These are phyloP conservation scores for Triticum timopheevii DNA, from an alignment of 176 grass and related monocot species.

Conservation along the genomic window DNA sequence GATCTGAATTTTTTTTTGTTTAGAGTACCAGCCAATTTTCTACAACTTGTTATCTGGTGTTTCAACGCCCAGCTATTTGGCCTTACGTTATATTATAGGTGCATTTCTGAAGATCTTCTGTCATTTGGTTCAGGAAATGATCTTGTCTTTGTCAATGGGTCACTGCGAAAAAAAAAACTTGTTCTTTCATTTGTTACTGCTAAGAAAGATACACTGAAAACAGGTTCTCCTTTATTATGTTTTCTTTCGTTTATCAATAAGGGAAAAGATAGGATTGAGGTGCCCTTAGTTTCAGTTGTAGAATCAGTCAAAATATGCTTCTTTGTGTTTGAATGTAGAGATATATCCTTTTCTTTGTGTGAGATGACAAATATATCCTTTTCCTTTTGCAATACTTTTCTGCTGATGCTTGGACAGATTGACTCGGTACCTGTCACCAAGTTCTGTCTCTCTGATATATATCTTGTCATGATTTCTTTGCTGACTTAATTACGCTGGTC, in stretches of 20 bases:
- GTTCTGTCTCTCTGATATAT: neutral
- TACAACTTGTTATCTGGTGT: neutral
- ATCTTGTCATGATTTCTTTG: neutral
- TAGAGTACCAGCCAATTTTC: neutral
- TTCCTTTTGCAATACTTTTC: neutral
- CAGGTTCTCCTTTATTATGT: too few relatives aligned
- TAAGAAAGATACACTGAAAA: neutral
- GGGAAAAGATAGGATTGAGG: neutral
- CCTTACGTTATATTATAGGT: neutral
- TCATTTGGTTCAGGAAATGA: neutral
- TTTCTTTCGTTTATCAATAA: neutral
- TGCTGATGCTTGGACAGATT: neutral
- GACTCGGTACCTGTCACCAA: neutral
- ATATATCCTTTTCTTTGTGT: neutral
- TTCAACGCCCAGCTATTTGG: neutral
- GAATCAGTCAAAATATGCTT: neutral
- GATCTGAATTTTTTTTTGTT: neutral
- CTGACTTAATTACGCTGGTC: neutral
- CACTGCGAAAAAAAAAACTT: neutral
- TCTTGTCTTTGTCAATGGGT: neutral
- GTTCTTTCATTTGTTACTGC: neutral
- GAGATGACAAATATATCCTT: neutral
- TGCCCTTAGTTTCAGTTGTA: neutral
- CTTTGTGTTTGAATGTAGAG: neutral
- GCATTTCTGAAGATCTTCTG: neutral